These are phyloP conservation scores for Yamadazyma spencermartinsiae DNA, from an alignment of 1,139 yeast genomes.

Conservation along the genomic window DNA sequence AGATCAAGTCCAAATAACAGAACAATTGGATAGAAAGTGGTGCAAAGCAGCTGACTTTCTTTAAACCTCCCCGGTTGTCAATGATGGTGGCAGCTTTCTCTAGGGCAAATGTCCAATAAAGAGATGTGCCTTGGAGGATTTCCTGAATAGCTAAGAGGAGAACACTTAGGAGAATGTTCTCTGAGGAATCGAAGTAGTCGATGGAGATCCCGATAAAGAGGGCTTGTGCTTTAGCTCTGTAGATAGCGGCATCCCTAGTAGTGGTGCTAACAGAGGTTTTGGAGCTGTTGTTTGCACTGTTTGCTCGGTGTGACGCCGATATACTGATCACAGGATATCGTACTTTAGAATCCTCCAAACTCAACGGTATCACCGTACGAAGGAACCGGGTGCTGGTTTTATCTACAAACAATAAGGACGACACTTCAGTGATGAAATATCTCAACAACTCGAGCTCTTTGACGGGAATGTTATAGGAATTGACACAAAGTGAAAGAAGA, in stretches of 20 bases:
- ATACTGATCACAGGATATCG: constrained; percentile 20
- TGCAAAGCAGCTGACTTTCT: constrained; percentile 15
- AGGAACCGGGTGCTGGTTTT: constrained; percentile 20
- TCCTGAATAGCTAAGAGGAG: constrained; percentile 20
- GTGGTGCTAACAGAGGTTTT: no score
- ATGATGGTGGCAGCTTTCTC: constrained; percentile 21
- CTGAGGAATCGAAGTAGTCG: constrained; percentile 13
- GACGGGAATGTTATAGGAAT: constrained; percentile 7
- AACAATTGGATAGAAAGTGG: constrained; percentile 22
- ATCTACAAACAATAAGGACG: constrained; percentile 20
- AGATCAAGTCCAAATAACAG: constrained; percentile 22
- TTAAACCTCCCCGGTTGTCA: constrained; percentile 19
- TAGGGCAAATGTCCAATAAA: constrained; percentile 20
- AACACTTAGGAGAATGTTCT: constrained; percentile 17
- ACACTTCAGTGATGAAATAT: constrained; percentile 21
- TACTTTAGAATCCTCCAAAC: constrained; percentile 16
- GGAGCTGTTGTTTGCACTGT: no score
- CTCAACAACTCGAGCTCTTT: constrained; percentile 16
- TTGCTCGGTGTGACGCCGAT: constrained; percentile 20
- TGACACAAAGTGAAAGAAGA: constrained; percentile 10
- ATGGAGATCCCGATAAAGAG: constrained; percentile 14
- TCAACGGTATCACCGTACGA: constrained; percentile 19
- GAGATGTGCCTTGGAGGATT: constrained; percentile 21
- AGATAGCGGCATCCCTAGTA: constrained; percentile 19
- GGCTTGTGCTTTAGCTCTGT: constrained; percentile 19